phyloP scores from a whole-genome alignment of 805 yeast genomes.

The Ogataea glucozyma region DNA sequence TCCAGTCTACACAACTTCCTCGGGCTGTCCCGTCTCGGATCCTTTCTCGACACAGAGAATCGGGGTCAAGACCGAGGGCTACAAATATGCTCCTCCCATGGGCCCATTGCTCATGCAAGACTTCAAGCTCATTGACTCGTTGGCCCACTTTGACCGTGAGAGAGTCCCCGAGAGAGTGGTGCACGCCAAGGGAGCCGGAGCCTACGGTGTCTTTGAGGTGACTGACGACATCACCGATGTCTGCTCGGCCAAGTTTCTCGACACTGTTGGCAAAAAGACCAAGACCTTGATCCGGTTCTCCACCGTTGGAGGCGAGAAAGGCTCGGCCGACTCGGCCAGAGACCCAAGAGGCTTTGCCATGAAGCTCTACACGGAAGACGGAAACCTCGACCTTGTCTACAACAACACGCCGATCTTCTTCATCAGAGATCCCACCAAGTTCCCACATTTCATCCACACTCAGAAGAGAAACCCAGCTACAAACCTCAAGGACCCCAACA shows the following conservation, averaged over 20 bases:
- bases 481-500: conserved; percentile 74
- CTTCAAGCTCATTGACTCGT: conserved; percentile 72
- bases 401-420: conserved; percentile 87
- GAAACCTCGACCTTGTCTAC: conserved; percentile 81
- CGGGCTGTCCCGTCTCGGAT: conserved; percentile 75
- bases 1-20: conserved; percentile 68
- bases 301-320: conserved; percentile 84
- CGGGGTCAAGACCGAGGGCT: conserved; percentile 48
- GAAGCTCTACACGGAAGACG: conserved; percentile 81
- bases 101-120: conserved; percentile 86
- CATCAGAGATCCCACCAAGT: conserved; percentile 81
- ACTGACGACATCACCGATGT: conserved; percentile 82
- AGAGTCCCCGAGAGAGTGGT: conserved; percentile 92
- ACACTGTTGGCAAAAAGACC: conserved; percentile 77
- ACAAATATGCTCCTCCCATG: conserved; percentile 32
- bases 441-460: conserved; percentile 86
- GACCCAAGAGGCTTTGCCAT: conserved; percentile 87
- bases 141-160: conserved; percentile 88
- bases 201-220: conserved; percentile 82
- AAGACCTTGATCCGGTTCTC: conserved; percentile 74
- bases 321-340: conserved; percentile 80
- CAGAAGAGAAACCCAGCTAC: conserved; percentile 86
- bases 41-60: conserved; percentile 77
- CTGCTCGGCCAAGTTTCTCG: conserved; percentile 68
- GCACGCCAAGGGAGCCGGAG: conserved; percentile 93